Base-by-base conservation (phyloP, 2,329 filamentous ascomycete genomes). In the Aspergillus felis region DNA sequence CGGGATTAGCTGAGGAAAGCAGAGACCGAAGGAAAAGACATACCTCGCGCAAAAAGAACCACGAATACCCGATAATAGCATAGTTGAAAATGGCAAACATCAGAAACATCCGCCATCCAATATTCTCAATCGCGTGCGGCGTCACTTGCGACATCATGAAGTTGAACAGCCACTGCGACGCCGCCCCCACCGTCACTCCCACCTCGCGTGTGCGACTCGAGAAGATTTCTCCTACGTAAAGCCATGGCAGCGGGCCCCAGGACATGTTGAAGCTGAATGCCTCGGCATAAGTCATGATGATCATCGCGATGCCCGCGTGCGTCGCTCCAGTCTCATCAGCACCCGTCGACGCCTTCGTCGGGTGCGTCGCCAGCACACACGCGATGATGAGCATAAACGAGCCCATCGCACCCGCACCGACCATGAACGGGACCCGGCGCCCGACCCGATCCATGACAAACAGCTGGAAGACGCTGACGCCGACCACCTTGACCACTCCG, bases 361-460 rank as follows among this genome's bases (percentile, higher is more conserved):
- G 79, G 61, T 79, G 74, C 1, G 73, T 78, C 25, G 74, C 74
- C 17, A 80, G 74, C n/a, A 82, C 72, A n/a, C 75, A 71, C 12
- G 78, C 76, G 42, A 82, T 78, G 52, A 82, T 79, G 52, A 83
- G 76, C 80, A 83, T 82, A 65, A 79, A 82, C 0, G 69, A 68
- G 32, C 78, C 79, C 81, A 83, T 83, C 42, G 78, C 74, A 48
- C 77, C 74, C 0, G 80, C 76, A 0, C 81, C 81, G 2, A 67
- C 70, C 28, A 83, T 73, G n/a, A 84, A 77, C 0, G 79, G 78
- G 10, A 75, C 72, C 12, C 77, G 73, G 32, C 81, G 78, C 2
- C 81, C 81, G 27, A 83, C 70, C 4, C 76, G 72, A 61, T 83
- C 81, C 38, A 82, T 74, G 17, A 82, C 69, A 61, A 78, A 80